These are phyloP conservation scores for Combretum micranthum DNA, from an alignment of 345 rosid genomes.

Conservation along the genomic window DNA sequence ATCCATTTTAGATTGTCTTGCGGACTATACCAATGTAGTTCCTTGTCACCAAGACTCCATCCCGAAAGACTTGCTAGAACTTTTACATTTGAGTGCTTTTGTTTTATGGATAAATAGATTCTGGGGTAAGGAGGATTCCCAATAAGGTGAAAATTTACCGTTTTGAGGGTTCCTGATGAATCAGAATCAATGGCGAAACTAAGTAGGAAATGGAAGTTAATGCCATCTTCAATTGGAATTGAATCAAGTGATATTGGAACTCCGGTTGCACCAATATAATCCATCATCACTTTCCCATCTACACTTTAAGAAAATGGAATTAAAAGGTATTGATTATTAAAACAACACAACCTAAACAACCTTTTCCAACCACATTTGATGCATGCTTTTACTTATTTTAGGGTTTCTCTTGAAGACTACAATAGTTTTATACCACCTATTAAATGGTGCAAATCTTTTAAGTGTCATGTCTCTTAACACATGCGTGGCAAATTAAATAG, in stretches of 20 bases:
- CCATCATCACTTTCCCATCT: slow-evolving; percentile 62
- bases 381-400: too few species aligned
- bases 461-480: too few species aligned
- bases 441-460: too few species aligned
- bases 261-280: slow-evolving; percentile 53
- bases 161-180: slow-evolving; percentile 2
- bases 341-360: too few species aligned
- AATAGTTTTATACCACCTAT: too few species aligned
- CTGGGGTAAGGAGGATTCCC: slow-evolving; percentile 33
- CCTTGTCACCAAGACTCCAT: slow-evolving; percentile 36
- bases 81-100: slow-evolving; percentile 29
- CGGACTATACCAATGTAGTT: slow-evolving; percentile 41
- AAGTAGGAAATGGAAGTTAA: slow-evolving; percentile 44
- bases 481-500: too few species aligned
- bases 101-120: slow-evolving; percentile 23
- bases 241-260: slow-evolving; percentile 23
- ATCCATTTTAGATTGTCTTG: slow-evolving; percentile 27
- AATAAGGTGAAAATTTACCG: too few species aligned
- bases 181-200: slow-evolving; percentile 48
- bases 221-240: slow-evolving; percentile 25
- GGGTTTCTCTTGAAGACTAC: too few species aligned
- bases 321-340: too few species aligned
- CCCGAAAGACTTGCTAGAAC: slow-evolving; percentile 46
- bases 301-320: background rate
- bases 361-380: too few species aligned